These are phyloP conservation scores for Hypomontagnella monticulosa DNA, from an alignment of 495 filamentous ascomycete genomes.

Conservation along the genomic window DNA sequence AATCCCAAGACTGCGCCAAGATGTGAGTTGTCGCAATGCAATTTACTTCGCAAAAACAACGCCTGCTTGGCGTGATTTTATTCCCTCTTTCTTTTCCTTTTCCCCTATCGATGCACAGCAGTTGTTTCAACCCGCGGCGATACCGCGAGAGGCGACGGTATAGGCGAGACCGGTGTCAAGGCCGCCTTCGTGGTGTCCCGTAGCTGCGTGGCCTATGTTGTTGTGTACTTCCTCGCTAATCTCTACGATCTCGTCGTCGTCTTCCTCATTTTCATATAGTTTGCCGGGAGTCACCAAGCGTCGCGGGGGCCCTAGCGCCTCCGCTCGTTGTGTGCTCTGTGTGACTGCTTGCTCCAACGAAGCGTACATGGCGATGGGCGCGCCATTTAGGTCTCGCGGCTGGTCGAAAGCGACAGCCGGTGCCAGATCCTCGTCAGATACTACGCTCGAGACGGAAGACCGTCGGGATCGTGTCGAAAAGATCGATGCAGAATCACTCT, in stretches of 20 bases:
- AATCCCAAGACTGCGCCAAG: slow-evolving; percentile 36
- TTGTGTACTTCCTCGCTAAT: slow-evolving; percentile 4
- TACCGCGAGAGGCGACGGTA: neutral
- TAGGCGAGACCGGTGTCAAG: slow-evolving; percentile 1
- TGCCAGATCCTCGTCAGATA: slow-evolving; percentile 35
- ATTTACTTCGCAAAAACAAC: slow-evolving; percentile 18
- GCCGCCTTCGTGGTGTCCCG: neutral
- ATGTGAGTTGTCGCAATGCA: slow-evolving; percentile 18
- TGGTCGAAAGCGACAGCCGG: slow-evolving; percentile 26
- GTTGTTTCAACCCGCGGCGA: slow-evolving; percentile 14
- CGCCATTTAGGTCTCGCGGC: slow-evolving; percentile 42
- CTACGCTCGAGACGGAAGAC: slow-evolving; percentile 43
- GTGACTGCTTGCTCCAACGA: slow-evolving; percentile 45
- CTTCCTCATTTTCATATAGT: slow-evolving; percentile 50
- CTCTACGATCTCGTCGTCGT: slow-evolving; percentile 49
- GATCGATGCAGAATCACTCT: slow-evolving; percentile 33
- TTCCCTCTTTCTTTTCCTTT: neutral
- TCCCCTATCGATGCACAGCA: neutral
- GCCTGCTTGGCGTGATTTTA: slow-evolving; percentile 20
- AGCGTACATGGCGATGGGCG: slow-evolving; percentile 43
- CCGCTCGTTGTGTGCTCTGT: slow-evolving; percentile 31
- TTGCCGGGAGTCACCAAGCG: slow-evolving; percentile 45
- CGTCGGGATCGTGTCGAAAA: slow-evolving; percentile 37
- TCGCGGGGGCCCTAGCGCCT: slow-evolving; percentile 29
- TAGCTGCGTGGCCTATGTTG: neutral